These are phyloP conservation scores for Amauroascus verrucosus DNA, from an alignment of 2,329 filamentous ascomycete genomes.

Conservation along the genomic window DNA sequence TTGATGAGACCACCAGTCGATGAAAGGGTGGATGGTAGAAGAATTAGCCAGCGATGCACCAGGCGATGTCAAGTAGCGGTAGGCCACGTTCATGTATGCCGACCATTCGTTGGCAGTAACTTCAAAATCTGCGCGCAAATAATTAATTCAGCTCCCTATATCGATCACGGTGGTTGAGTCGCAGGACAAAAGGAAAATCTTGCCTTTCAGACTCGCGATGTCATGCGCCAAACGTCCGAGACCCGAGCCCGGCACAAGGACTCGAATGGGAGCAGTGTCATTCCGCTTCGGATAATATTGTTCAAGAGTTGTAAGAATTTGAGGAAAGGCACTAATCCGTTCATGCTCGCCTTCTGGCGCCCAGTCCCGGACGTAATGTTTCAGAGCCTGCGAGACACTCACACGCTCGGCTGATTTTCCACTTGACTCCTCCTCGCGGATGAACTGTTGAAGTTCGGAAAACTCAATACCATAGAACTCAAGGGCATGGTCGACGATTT, in stretches of 20 bases:
- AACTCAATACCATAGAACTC: slow-evolving; percentile 39
- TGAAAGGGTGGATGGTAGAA: slow-evolving; percentile 41
- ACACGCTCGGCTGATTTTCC: slow-evolving; percentile 38
- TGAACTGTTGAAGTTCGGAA: slow-evolving; percentile 39
- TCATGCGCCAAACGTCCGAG: slow-evolving; percentile 46
- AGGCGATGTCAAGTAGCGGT: slow-evolving; percentile 39
- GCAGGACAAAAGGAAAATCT: background rate
- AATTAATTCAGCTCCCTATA: background rate
- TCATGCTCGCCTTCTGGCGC: slow-evolving; percentile 41
- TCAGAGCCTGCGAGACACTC: slow-evolving; percentile 45
- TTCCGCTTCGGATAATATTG: slow-evolving; percentile 10
- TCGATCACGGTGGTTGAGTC: background rate
- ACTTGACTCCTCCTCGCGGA: slow-evolving; percentile 28
- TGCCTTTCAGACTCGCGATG: slow-evolving; percentile 36
- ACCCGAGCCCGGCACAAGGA: slow-evolving; percentile 46
- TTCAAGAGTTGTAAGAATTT: slow-evolving; percentile 24
- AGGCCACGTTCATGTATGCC: slow-evolving; percentile 47
- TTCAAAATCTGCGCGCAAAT: slow-evolving; percentile 34
- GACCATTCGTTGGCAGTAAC: slow-evolving; percentile 51
- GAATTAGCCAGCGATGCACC: slow-evolving; percentile 15
- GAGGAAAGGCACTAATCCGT: slow-evolving; percentile 33
- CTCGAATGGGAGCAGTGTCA: slow-evolving; percentile 23
- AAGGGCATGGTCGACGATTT: slow-evolving; percentile 39
- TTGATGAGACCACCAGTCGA: slow-evolving; percentile 50
- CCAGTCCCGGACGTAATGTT: slow-evolving; percentile 52